phyloP scores from a whole-genome alignment of 1,284 basidiomycete species.

The Schizopora paradoxa region DNA sequence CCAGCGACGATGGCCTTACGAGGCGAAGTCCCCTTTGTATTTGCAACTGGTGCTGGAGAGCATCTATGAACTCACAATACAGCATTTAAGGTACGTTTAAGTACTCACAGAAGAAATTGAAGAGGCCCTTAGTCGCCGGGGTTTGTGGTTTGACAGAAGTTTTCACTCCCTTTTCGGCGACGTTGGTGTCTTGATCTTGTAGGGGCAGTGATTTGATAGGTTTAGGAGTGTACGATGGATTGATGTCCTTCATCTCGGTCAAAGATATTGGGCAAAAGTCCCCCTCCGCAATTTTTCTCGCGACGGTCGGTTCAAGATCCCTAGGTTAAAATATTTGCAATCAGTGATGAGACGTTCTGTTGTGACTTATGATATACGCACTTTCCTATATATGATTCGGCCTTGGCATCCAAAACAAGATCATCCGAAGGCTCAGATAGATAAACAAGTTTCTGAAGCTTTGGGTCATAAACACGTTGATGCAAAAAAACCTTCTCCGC shows the following conservation, averaged over 20 bases:
- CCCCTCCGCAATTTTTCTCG: conserved; percentile 68
- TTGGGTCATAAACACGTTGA: conserved; percentile 89
- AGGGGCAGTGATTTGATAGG: conserved; percentile 34
- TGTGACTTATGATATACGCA: conserved; percentile 33
- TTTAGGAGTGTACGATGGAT: conserved; percentile 61
- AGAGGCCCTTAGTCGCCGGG: conserved; percentile 38
- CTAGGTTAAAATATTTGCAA: conserved; percentile 33
- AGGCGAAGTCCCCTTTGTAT: conserved; percentile 35
- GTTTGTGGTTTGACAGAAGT: conserved; percentile 38
- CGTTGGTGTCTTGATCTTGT: conserved; percentile 28
- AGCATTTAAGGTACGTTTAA: background rate
- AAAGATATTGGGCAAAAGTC: conserved; percentile 75
- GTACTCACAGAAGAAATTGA: conserved; percentile 59
- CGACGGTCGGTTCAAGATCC: conserved; percentile 51
- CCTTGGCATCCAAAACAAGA: conserved; percentile 30
- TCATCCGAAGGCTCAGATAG: conserved; percentile 51
- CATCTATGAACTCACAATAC: background rate
- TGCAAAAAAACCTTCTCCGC: conserved; percentile 94
- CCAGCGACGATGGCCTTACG: conserved; percentile 34
- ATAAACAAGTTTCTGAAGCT: conserved; percentile 58
- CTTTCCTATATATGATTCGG: conserved; percentile 69
- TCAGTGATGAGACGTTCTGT: background rate
- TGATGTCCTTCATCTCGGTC: conserved; percentile 73
- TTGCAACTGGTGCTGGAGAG: conserved; percentile 28
- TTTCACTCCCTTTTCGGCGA: conserved; percentile 28